These are phyloP conservation scores for Pseudisothecium myosuroides DNA, from an alignment of 225 moss, liverwort and hornwort species.

Conservation along the genomic window DNA sequence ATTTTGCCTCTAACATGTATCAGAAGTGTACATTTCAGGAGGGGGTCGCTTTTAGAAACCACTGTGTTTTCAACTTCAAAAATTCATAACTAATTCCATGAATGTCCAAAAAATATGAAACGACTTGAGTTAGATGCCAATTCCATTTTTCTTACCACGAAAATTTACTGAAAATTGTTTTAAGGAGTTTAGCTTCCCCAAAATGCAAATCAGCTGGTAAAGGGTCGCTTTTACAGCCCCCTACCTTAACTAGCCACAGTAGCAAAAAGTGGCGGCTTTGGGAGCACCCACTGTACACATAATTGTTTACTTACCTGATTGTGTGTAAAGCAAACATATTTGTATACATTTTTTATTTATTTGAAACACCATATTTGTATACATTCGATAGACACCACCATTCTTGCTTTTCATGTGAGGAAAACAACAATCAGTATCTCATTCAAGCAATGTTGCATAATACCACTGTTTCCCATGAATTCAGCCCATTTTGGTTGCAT, in stretches of 20 bases:
- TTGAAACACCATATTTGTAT: neutral
- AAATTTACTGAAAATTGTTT: too few relatives aligned
- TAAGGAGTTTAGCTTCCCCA: too few relatives aligned
- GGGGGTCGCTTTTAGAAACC: too few relatives aligned
- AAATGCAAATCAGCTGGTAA: too few relatives aligned
- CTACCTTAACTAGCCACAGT: fast-evolving
- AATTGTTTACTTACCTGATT: neutral
- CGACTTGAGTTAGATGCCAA: too few relatives aligned
- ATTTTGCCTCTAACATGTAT: too few relatives aligned
- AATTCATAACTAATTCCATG: too few relatives aligned
- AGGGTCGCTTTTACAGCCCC: too few relatives aligned
- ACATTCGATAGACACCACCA: neutral
- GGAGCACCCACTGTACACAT: neutral
- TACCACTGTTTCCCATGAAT: neutral
- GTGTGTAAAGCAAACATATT: neutral
- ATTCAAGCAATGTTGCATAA: neutral
- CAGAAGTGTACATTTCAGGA: too few relatives aligned
- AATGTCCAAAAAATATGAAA: too few relatives aligned
- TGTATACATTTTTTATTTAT: neutral
- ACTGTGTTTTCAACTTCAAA: too few relatives aligned
- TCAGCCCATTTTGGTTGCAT: neutral
- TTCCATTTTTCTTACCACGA: too few relatives aligned
- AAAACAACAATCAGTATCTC: neutral
- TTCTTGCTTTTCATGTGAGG: neutral
- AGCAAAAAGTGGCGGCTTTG: neutral